phyloP scores from a whole-genome alignment of 352 stramenopile genomes.

The Phytophthora brassicae region DNA sequence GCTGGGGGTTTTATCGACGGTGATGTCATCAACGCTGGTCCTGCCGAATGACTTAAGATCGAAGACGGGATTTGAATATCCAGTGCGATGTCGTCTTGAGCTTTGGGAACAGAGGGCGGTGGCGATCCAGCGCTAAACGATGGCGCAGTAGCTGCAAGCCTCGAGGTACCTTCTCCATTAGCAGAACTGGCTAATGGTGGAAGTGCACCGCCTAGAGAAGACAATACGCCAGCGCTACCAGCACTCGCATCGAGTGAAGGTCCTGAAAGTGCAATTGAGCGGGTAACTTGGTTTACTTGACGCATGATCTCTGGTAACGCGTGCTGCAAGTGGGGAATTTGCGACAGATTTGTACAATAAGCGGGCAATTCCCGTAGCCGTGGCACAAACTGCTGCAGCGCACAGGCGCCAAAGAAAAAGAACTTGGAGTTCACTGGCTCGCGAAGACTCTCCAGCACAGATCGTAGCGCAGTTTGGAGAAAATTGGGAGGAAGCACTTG shows the following conservation, averaged over 20 bases:
- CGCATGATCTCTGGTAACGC: constrained; percentile 92
- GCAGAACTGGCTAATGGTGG: constrained; percentile 17
- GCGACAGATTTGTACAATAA: constrained; percentile 98
- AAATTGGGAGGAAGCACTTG: constrained; percentile 98
- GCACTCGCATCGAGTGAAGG: constrained; percentile 30
- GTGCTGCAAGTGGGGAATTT: constrained; percentile 97
- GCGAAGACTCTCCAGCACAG: constrained; percentile 96
- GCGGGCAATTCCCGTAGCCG: constrained; percentile 96
- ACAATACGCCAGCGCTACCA: constrained; percentile 20
- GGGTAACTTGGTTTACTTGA: constrained; percentile 82
- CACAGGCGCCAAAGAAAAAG: constrained; percentile 98
- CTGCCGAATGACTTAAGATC: constrained; percentile 46
- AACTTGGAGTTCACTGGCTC: constrained; percentile 97
- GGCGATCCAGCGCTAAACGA: constrained; percentile 29
- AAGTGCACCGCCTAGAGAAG: constrained; percentile 23
- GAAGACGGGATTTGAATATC: constrained; percentile 45
- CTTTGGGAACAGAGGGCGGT: constrained; percentile 19
- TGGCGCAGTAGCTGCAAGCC: constrained; percentile 19
- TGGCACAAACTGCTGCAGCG: constrained; percentile 97
- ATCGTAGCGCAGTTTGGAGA: constrained; percentile 96
- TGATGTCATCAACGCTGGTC: constrained; percentile 50
- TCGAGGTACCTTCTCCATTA: constrained; percentile 28
- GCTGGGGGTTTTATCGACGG: constrained; percentile 44
- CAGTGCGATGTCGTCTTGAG: constrained; percentile 34
- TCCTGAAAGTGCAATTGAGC: constrained; percentile 51